Conservation (phyloP, 2,329 filamentous ascomycete genomes). For the Arachnopeziza araneosa region DNA sequence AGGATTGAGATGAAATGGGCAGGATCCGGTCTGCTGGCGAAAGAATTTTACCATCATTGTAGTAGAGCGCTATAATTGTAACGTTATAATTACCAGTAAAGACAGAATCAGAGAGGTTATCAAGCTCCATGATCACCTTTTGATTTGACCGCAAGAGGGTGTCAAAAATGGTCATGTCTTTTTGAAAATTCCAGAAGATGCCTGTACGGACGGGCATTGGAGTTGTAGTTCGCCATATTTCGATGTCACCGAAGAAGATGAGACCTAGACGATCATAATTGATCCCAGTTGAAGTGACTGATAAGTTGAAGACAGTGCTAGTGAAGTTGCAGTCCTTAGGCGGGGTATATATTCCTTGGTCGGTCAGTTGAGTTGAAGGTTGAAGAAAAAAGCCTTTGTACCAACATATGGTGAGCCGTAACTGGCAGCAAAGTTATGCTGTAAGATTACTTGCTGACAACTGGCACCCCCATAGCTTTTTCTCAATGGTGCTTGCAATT, state of each 20-base stretch:
- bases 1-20: slow-evolving; percentile 44
- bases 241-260: slow-evolving; percentile 57
- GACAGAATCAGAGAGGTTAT: slow-evolving; percentile 59
- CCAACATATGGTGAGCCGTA: slow-evolving; percentile 66
- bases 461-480: slow-evolving; percentile 13
- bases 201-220: slow-evolving; percentile 54
- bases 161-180: slow-evolving; percentile 61
- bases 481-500: slow-evolving; percentile 21
- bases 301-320: slow-evolving; percentile 48
- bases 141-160: slow-evolving; percentile 51
- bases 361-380: not conserved
- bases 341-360: slow-evolving; percentile 16
- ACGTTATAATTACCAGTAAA: slow-evolving; percentile 69
- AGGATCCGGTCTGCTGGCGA: slow-evolving; percentile 57
- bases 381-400: slow-evolving; percentile 23
- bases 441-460: slow-evolving; percentile 18
- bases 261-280: slow-evolving; percentile 58
- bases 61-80: slow-evolving; percentile 51
- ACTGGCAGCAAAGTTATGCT: slow-evolving; percentile 60
- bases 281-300: slow-evolving; percentile 50
- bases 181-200: slow-evolving; percentile 49
- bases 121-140: slow-evolving; percentile 66
- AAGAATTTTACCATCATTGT: slow-evolving; percentile 23
- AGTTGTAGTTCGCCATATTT: slow-evolving; percentile 60
- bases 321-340: slow-evolving; percentile 25